Conservation (phyloP, 2,329 filamentous ascomycete genomes). For the Colletotrichum salicis region DNA sequence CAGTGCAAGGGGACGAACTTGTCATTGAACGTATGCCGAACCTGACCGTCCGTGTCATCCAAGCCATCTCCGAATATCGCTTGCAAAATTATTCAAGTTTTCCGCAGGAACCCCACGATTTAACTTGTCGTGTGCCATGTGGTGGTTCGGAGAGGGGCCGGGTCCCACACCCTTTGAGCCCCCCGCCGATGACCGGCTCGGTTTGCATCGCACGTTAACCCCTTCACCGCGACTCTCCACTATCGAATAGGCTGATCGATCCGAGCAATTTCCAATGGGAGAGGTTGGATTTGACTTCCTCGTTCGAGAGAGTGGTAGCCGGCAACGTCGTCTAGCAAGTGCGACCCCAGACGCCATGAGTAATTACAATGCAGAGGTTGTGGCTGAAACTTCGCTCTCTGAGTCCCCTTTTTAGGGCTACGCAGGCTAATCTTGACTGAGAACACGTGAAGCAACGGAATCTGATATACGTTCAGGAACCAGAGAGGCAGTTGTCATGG, state of each 20-base stretch:
- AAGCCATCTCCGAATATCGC: slow-evolving; percentile 18
- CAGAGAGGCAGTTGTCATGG: background rate
- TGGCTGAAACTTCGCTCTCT: too few relatives aligned
- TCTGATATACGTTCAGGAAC: too few relatives aligned
- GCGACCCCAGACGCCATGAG: too few relatives aligned
- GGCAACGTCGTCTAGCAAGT: too few relatives aligned
- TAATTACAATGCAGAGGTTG: too few relatives aligned
- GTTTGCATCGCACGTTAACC: slow-evolving; percentile 12
- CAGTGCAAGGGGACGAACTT: background rate
- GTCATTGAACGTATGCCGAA: slow-evolving; percentile 1
- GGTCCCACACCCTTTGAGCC: background rate
- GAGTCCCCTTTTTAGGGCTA: too few relatives aligned
- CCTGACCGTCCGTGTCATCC: background rate
- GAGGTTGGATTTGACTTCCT: background rate
- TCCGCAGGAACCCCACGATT: background rate
- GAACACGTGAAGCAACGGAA: too few relatives aligned
- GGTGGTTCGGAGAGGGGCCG: background rate
- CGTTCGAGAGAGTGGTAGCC: too few relatives aligned
- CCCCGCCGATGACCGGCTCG: slow-evolving; percentile 19
- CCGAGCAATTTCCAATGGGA: background rate
- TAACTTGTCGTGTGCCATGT: slow-evolving; percentile 3
- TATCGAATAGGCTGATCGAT: slow-evolving; percentile 4
- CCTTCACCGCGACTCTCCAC: slow-evolving; percentile 11
- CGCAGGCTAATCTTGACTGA: too few relatives aligned
- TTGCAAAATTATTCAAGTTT: slow-evolving; percentile 5